Percentiles rank a stretch among this genome's conserved stretches.
Conservation (phyloP, 1,284 basidiomycete species). For the Heterobasidion annosum region DNA sequence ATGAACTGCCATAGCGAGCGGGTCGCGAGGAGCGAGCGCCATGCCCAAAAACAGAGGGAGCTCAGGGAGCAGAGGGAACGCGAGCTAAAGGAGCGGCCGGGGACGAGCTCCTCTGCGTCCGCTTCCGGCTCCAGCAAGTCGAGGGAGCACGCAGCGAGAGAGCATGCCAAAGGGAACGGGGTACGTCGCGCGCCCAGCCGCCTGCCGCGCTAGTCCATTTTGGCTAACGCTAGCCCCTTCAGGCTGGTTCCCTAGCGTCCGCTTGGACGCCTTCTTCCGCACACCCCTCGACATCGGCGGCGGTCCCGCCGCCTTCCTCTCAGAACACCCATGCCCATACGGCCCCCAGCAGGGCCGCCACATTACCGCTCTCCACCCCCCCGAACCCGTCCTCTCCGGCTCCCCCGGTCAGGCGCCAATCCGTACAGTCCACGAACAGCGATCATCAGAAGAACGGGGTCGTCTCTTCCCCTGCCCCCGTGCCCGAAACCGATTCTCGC, state of each 20-base stretch:
- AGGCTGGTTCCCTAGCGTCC: not conserved
- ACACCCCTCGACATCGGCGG: not conserved
- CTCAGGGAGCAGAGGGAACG: slow-evolving; percentile 21
- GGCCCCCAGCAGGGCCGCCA: not conserved
- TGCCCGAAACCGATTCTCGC: not conserved
- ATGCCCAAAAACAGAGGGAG: slow-evolving; percentile 67
- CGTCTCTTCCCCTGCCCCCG: not conserved
- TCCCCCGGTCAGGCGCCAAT: not conserved
- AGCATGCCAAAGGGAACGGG: slow-evolving; percentile 11
- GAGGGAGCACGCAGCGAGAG: slow-evolving; percentile 31
- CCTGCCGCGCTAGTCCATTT: not conserved
- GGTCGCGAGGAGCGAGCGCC: slow-evolving; percentile 84
- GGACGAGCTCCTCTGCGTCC: no score
- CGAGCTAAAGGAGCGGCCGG: no score
- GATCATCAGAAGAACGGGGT: not conserved
- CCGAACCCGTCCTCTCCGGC: not conserved
- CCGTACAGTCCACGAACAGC: not conserved
- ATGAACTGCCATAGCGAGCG: slow-evolving; percentile 98
- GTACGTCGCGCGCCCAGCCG: slow-evolving; percentile 1
- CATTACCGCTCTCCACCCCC: not conserved
- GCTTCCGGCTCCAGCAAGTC: slow-evolving; percentile 27
- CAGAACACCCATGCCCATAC: not conserved
- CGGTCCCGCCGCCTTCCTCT: not conserved
- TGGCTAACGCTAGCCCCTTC: not conserved
- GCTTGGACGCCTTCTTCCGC: not conserved